Evolutionary conservation across 2,329 filamentous ascomycete genomes (phyloP), one percentile per base, ranked within the genome.

Genomic region (Epichloe sylvatica): DNA sequence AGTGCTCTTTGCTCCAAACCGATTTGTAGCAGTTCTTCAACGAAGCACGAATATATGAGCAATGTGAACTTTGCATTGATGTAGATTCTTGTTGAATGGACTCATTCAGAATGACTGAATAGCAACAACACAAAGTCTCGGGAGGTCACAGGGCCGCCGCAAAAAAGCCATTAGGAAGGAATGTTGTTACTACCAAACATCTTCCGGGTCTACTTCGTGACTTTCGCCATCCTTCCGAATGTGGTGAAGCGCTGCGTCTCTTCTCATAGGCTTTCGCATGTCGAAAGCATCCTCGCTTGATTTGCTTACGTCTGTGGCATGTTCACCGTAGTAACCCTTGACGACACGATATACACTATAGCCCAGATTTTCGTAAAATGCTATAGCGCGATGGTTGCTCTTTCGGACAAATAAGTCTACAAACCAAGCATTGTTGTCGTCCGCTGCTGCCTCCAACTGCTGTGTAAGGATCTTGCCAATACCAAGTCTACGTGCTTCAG

Each of bases 381-480:
- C 75, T 60, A 96, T 90, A 6, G 92, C 92, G 55, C 86, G 83
- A 60, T 80, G 75, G 65, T 98, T 98, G 61, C 88, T 90, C 55
- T 83, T 84, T 41, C 92, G 76, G 43, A 98, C 92, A 62, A 94
- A 98, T 46, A 98, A 69, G 66, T 98, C 92, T 42, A 97, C 86
- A 63, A 98, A 98, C 86, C 88, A 97, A 43, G 88, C 83, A 54
- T 94, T 73, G 56, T 88, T 83, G 46, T 81, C 82, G 58, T 96
- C 85, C 39, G 86, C 88, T 2, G 81, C 83, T n/a, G 75, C 74
- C 66, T 96, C 91, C 33, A 98, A 75, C 50, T 86, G 81, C 60
- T 85, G 77, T 0, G 85, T 89, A 37, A 98, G 75, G 43, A 84
- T 83, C 52, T 84, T 87, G 46, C 91, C 92, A 59, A 96, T 85